These are phyloP conservation scores for Fusarium sp. DNA, from an alignment of 2,329 filamentous ascomycete genomes.

Conservation along the genomic window DNA sequence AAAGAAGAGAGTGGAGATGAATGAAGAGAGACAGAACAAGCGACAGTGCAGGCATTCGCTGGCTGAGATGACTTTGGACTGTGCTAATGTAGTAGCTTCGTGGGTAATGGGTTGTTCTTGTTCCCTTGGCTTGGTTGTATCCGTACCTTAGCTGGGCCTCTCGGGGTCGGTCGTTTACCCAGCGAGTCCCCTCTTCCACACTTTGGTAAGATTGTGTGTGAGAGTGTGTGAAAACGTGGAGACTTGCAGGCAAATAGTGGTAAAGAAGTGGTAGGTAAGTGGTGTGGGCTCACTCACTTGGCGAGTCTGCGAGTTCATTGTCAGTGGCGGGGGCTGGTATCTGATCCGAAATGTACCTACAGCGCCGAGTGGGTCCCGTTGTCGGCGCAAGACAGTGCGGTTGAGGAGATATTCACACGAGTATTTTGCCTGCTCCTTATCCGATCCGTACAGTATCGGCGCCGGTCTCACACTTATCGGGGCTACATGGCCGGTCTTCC, in stretches of 20 bases:
- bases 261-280: neutral
- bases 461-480: constrained; percentile 23
- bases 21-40: neutral
- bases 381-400: constrained; percentile 36
- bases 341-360: constrained; percentile 4
- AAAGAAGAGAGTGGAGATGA: constrained; percentile 29
- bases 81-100: neutral
- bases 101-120: constrained; percentile 3
- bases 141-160: neutral
- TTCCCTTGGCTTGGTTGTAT: neutral
- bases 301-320: neutral
- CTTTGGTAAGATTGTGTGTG: neutral
- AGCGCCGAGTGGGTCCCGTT: constrained; percentile 23
- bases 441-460: constrained; percentile 9
- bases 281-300: constrained; percentile 18
- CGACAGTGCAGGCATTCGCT: constrained; percentile 7
- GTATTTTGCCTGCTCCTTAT: too few relatives aligned
- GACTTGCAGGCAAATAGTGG: constrained; percentile 3
- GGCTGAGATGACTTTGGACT: neutral
- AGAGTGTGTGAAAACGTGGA: constrained; percentile 12
- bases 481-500: constrained; percentile 7
- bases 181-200: constrained; percentile 4
- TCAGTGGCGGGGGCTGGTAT: constrained; percentile 23
- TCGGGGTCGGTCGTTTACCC: neutral
- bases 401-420: constrained; percentile 26